These are phyloP conservation scores for Diplodia intermedia DNA, from an alignment of 2,329 filamentous ascomycete species.

Conservation along the genomic window DNA sequence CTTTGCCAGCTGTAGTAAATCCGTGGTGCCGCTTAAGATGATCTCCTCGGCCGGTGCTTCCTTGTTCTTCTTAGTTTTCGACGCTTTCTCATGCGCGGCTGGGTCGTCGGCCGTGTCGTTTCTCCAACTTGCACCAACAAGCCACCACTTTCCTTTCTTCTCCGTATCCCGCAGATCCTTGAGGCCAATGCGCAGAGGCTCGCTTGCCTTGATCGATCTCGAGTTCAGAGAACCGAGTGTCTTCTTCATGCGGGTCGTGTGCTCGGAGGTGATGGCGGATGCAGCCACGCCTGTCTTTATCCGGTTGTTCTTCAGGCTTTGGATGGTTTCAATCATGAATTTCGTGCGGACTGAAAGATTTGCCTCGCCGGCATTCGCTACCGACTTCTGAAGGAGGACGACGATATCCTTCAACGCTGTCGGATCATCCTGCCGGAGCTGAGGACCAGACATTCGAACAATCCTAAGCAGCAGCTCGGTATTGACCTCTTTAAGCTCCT, in stretches of 20 bases:
- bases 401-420: constrained; percentile 89
- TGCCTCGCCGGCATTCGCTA: constrained; percentile 70
- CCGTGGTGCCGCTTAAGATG: constrained; percentile 55
- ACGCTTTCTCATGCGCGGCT: constrained; percentile 48
- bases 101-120: constrained; percentile 49
- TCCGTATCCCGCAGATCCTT: constrained; percentile 82
- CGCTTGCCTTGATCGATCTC: constrained; percentile 72
- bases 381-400: constrained; percentile 74
- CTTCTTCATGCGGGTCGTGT: constrained; percentile 88
- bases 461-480: constrained; percentile 87
- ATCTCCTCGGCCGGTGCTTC: constrained; percentile 34
- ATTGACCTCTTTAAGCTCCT: constrained; percentile 79
- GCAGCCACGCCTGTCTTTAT: constrained; percentile 76
- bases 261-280: constrained; percentile 76
- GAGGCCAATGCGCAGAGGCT: constrained; percentile 82
- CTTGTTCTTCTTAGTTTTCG: constrained; percentile 12
- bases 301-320: constrained; percentile 92
- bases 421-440: constrained; percentile 87
- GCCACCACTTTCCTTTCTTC: constrained; percentile 96
- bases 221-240: constrained; percentile 78
- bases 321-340: constrained; percentile 98
- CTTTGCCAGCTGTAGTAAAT: constrained; percentile 75
- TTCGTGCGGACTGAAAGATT: constrained; percentile 86
- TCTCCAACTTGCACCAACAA: constrained; percentile 91
- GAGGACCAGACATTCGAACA: constrained; percentile 78